Percentiles rank a stretch among this genome's conserved stretches.
Evolutionary conservation across 768 basidiomycete genomes (phyloP).

Genomic region (Phylloporus sp.): DNA sequence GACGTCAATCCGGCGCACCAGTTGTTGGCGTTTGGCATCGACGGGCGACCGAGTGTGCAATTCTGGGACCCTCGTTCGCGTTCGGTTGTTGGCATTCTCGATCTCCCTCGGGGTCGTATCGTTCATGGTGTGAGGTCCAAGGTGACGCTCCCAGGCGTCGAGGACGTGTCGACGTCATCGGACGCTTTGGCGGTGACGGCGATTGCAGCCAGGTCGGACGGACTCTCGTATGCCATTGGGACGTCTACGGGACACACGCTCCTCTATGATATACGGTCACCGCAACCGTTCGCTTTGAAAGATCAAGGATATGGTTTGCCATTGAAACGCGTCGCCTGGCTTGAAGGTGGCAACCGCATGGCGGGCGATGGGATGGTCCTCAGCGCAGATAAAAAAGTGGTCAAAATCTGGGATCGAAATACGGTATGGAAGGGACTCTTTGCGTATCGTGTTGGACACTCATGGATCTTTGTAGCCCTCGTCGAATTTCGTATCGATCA

Average conservation of each 20-base stretch:
- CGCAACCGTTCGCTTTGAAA: conserved; percentile 78
- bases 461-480: conserved; percentile 51
- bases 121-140: conserved; percentile 35
- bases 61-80: conserved; percentile 96
- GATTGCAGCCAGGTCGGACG: conserved; percentile 79
- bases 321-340: conserved; percentile 80
- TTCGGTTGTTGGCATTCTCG: conserved; percentile 62
- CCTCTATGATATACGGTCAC: conserved; percentile 88
- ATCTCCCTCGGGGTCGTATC: conserved; percentile 52
- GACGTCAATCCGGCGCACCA: conserved; percentile 95
- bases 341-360: conserved; percentile 80
- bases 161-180: conserved; percentile 29
- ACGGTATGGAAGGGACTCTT: conserved; percentile 44
- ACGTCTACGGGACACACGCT: conserved; percentile 94
- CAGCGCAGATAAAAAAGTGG: conserved; percentile 93
- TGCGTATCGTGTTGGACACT: neutral
- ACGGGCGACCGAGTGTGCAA: conserved; percentile 82
- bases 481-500: conserved; percentile 87
- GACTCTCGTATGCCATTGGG: conserved; percentile 89
- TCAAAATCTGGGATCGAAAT: conserved; percentile 94
- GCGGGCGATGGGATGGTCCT: conserved; percentile 85
- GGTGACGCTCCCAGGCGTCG: conserved; percentile 30
- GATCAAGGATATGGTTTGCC: conserved; percentile 97
- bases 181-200: conserved; percentile 63
- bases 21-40: conserved; percentile 82